These are phyloP conservation scores for Penicillium griseofulvum DNA, from an alignment of 2,329 filamentous ascomycete genomes.

Conservation along the genomic window DNA sequence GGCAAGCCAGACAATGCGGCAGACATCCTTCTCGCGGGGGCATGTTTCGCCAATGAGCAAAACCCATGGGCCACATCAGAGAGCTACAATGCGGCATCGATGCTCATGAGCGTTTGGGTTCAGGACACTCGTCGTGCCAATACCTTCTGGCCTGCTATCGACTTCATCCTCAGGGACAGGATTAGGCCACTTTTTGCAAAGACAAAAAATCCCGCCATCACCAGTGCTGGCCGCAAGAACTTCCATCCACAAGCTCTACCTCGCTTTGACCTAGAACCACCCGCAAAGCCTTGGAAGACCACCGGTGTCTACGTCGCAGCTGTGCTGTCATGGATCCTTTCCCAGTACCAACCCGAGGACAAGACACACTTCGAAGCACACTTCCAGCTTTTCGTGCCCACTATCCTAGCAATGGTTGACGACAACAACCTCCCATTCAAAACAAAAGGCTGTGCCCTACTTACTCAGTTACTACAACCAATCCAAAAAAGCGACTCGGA, in stretches of 20 bases:
- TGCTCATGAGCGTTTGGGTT: conserved; percentile 5
- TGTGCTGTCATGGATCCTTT: conserved; percentile 36
- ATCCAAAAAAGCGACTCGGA: conserved; percentile 38
- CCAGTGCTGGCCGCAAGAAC: conserved; percentile 45
- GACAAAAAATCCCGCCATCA: conserved; percentile 43
- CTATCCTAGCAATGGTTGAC: conserved; percentile 45
- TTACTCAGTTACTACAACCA: conserved; percentile 35
- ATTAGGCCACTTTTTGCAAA: conserved; percentile 45
- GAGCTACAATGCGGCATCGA: conserved; percentile 12
- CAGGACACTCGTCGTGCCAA: not conserved
- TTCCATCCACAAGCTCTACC: conserved; percentile 38
- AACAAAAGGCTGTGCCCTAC: conserved; percentile 38
- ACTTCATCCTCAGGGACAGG: conserved; percentile 28
- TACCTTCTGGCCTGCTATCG: conserved; percentile 16
- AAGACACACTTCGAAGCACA: conserved; percentile 39
- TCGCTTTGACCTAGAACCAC: conserved; percentile 40
- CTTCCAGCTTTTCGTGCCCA: conserved; percentile 45
- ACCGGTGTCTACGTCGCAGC: conserved; percentile 36
- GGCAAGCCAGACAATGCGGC: conserved; percentile 18
- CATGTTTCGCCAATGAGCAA: conserved; percentile 31
- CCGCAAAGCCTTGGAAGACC: conserved; percentile 42
- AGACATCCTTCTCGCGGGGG: conserved; percentile 32
- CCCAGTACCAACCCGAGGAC: conserved; percentile 35
- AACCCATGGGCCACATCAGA: conserved; percentile 38
- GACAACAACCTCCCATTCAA: conserved; percentile 41